phyloP scores from a whole-genome alignment of 2,329 filamentous ascomycete species.

The Periconia sp. region DNA sequence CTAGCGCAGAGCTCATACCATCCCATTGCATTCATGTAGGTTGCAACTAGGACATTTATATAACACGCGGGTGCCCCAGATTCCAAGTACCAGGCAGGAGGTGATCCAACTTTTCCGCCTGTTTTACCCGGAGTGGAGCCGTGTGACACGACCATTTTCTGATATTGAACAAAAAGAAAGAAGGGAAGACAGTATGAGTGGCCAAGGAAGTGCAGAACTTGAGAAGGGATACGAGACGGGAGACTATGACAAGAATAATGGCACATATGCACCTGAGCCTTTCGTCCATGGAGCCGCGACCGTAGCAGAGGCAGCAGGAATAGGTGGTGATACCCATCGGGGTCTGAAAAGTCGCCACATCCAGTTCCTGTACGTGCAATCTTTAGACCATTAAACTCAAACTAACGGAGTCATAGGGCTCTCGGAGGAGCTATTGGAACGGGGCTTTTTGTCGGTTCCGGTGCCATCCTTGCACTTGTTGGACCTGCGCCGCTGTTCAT shows the following conservation, averaged over 20 bases:
- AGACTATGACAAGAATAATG: constrained; percentile 25
- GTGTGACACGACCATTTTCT: not conserved
- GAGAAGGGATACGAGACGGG: constrained; percentile 30
- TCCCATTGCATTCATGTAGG: too few relatives aligned
- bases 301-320: constrained; percentile 33
- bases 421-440: constrained; percentile 63
- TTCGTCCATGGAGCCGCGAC: constrained; percentile 34
- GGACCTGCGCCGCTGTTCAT: constrained; percentile 45
- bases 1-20: not conserved
- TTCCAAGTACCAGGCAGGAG: not conserved
- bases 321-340: constrained; percentile 42
- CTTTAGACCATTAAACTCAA: not conserved
- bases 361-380: constrained; percentile 39
- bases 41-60: too few relatives aligned
- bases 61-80: too few relatives aligned
- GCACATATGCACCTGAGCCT: constrained; percentile 21
- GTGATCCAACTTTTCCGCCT: too few relatives aligned
- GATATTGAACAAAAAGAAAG: not conserved
- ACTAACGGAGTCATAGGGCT: constrained; percentile 58
- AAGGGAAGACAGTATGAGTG: constrained; percentile 10
- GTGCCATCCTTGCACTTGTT: constrained; percentile 37
- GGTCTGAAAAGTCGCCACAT: constrained; percentile 47
- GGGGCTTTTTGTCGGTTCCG: constrained; percentile 44
- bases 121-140: too few relatives aligned
- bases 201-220: constrained; percentile 19